A percentile compares a stretch with the other conserved stretches of the same genome.
Conservation (phyloP, 1,284 basidiomycete genomes). For the Austroboletus rostrupii region DNA sequence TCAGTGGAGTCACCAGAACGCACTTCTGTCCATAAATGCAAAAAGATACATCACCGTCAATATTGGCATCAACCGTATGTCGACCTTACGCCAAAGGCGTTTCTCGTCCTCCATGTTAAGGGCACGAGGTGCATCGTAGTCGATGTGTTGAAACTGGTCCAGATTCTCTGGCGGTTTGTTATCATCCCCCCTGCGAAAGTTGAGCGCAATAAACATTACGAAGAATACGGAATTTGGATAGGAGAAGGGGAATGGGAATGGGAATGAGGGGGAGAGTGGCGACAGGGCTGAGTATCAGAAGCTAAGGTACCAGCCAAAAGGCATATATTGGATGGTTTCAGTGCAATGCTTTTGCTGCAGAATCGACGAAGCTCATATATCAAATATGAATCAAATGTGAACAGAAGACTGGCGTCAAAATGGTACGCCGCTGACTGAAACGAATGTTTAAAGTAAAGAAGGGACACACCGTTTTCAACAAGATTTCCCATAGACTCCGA, state of each 20-base stretch:
- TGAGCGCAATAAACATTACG: neutral
- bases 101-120: slow-evolving; percentile 44
- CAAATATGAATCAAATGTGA: too few relatives aligned
- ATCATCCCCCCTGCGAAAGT: neutral
- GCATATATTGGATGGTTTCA: neutral
- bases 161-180: neutral
- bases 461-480: too few relatives aligned
- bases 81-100: slow-evolving; percentile 62
- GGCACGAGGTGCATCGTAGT: slow-evolving; percentile 4
- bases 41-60: slow-evolving; percentile 60
- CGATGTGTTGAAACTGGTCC: neutral
- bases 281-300: neutral
- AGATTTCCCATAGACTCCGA: too few relatives aligned
- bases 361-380: too few relatives aligned
- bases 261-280: neutral
- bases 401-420: too few relatives aligned
- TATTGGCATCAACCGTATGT: slow-evolving; percentile 61
- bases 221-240: neutral
- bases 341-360: too few relatives aligned
- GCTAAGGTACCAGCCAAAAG: neutral
- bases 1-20: slow-evolving; percentile 5
- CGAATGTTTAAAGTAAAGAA: too few relatives aligned
- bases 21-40: slow-evolving; percentile 64
- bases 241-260: neutral
- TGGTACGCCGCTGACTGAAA: too few relatives aligned